Evolutionary conservation across 1,284 basidiomycete genomes (phyloP), one percentile per base, ranked within the genome.

Genomic region (Termitomyces sp.): DNA sequence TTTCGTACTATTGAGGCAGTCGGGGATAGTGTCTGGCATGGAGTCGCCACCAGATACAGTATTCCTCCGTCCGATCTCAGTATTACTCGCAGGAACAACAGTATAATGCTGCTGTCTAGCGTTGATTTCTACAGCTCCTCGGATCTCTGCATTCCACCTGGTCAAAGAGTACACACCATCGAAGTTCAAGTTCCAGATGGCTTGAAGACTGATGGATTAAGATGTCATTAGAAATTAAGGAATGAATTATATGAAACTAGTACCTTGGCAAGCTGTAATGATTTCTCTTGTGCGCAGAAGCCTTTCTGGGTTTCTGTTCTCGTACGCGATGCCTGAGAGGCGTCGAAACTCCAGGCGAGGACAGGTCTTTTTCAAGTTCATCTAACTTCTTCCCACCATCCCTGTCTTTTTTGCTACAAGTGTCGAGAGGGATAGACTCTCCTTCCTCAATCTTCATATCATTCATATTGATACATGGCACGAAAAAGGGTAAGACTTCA

Each of bases 181-280:
- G 46, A 88, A 73, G n/a, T n/a, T n/a, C n/a, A n/a, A n/a, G n/a
- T n/a, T n/a, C n/a, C n/a, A n/a, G n/a, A n/a, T n/a, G n/a, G n/a
- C n/a, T n/a, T n/a, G n/a, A n/a, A n/a, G n/a, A 59, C 86, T 89
- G 53, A 34, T 56, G 24, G 28, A 42, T 38, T n/a, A n/a, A n/a
- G n/a, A n/a, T n/a, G 18, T n/a, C 18, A 18, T 50, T 54, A 33
- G 26, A 7, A 21, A 35, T 24, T 0, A 40, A 46, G 9, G 6
- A 31, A 10, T 26, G 10, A 39, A 31, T 1, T 18, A 40, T 45
- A 21, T n/a, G n/a, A 48, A 57, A 55, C 63, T 28, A 71, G 49
- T 67, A 81, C 83, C 81, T 84, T 3, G 83, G 80, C 50, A 86
- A 68, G 67, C 83, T 84, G 66, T 78, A 78, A 59, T 81, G 80